Evolutionary conservation across 192 early-diverging fungal genomes (phyloP).

Genomic region (Coemansia sp.): DNA sequence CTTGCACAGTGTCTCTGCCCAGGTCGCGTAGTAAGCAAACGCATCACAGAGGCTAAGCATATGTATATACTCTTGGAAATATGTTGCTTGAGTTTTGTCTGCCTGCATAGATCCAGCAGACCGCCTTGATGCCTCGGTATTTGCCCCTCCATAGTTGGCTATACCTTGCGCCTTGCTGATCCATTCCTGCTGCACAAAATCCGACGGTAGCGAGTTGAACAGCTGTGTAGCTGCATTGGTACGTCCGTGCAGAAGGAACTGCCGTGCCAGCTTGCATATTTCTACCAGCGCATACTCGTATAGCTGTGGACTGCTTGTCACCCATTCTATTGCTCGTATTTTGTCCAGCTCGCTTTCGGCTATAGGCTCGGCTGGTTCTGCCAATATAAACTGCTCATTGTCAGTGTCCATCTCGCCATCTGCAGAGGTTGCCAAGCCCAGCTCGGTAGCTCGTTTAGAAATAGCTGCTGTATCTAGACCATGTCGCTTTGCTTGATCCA

Average conservation of each 20-base stretch:
- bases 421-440: constrained; percentile 10
- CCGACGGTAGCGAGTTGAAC: constrained; percentile 49
- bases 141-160: not conserved
- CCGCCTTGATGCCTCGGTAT: not conserved
- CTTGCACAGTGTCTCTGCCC: constrained; percentile 45
- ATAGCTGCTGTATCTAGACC: constrained; percentile 49
- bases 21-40: constrained; percentile 35
- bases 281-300: constrained; percentile 49
- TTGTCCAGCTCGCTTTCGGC: constrained; percentile 30
- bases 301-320: constrained; percentile 48
- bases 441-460: constrained; percentile 40
- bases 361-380: constrained; percentile 28
- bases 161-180: constrained; percentile 9
- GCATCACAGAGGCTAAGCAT: constrained; percentile 49
- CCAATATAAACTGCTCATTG: constrained; percentile 12
- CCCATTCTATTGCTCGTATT: constrained; percentile 62
- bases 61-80: constrained; percentile 52
- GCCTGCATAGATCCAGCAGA: not conserved
- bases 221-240: constrained; percentile 50
- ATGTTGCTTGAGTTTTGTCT: not conserved
- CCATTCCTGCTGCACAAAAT: constrained; percentile 52
- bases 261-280: constrained; percentile 54
- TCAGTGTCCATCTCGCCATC: not conserved
- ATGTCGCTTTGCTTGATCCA: constrained; percentile 41
- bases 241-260: constrained; percentile 55